These are phyloP conservation scores for Gelatoporia subvermispora DNA, from an alignment of 768 basidiomycete species.

Conservation along the genomic window DNA sequence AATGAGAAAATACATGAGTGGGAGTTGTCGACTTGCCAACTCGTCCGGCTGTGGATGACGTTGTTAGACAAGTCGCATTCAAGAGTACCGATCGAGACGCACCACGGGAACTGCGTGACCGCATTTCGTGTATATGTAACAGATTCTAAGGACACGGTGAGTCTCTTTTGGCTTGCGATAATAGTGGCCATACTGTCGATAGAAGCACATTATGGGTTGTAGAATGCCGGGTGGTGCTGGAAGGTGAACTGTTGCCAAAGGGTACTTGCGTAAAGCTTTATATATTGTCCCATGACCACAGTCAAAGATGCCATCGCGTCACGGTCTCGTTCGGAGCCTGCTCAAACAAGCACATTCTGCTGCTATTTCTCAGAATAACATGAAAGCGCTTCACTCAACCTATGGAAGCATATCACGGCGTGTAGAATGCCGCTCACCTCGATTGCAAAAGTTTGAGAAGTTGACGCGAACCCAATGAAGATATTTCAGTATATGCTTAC, in stretches of 20 bases:
- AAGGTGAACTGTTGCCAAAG: not conserved
- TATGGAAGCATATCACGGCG: not conserved
- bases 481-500: no score
- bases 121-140: conserved; percentile 20
- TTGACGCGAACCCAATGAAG: no score
- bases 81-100: not conserved
- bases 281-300: not conserved
- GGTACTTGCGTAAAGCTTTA: not conserved
- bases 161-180: not conserved
- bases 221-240: not conserved
- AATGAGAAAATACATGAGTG: not conserved
- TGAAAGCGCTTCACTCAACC: not conserved
- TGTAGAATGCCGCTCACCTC: no score
- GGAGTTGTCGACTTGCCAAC: conserved; percentile 2
- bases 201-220: conserved; percentile 19
- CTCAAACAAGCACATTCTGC: not conserved
- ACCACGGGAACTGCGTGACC: conserved; percentile 21
- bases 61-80: not conserved
- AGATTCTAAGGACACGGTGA: conserved; percentile 11
- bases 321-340: not conserved
- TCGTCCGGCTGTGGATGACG: conserved; percentile 17
- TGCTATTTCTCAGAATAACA: conserved; percentile 2
- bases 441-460: no score
- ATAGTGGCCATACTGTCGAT: conserved; percentile 17
- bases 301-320: not conserved